A percentile compares a stretch with the other conserved stretches of the same genome.
Conservation (phyloP, 2,329 filamentous ascomycete species). For the Gremmenia infestans region DNA sequence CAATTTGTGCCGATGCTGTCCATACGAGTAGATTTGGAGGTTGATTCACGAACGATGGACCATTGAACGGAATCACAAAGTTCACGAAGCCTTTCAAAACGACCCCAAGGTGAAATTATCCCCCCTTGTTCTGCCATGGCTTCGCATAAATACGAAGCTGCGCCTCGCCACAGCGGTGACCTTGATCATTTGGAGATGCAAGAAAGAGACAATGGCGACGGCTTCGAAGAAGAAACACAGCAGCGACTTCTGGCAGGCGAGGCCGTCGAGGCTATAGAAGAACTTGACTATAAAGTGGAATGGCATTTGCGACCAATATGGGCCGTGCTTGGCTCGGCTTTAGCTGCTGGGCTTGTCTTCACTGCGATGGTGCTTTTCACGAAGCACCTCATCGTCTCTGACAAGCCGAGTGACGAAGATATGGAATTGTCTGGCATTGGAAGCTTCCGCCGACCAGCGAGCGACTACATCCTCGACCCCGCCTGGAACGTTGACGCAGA, state of each 20-base stretch:
- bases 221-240: conserved; percentile 15
- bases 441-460: conserved; percentile 30
- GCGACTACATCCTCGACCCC: conserved; percentile 53
- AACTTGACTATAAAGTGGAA: conserved; percentile 22
- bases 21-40: neutral
- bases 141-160: conserved; percentile 13
- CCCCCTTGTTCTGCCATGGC: conserved; percentile 11
- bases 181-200: conserved; percentile 27
- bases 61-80: neutral
- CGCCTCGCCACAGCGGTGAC: conserved; percentile 10
- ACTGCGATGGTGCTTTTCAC: conserved; percentile 20
- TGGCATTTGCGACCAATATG: conserved; percentile 29
- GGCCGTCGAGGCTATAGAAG: conserved; percentile 10
- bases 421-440: conserved; percentile 12
- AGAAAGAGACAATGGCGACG: conserved; percentile 19
- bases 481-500: conserved; percentile 50
- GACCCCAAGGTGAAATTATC: neutral
- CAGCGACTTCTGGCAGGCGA: conserved; percentile 23
- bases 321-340: conserved; percentile 22
- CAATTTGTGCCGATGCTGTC: no score
- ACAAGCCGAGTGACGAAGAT: conserved; percentile 3
- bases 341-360: conserved; percentile 18
- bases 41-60: conserved; percentile 2
- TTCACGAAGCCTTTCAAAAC: neutral
- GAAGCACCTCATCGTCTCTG: conserved; percentile 20